phyloP scores from a whole-genome alignment of 176 grass and related monocot species.

The Cenchrus fungigraminus region DNA sequence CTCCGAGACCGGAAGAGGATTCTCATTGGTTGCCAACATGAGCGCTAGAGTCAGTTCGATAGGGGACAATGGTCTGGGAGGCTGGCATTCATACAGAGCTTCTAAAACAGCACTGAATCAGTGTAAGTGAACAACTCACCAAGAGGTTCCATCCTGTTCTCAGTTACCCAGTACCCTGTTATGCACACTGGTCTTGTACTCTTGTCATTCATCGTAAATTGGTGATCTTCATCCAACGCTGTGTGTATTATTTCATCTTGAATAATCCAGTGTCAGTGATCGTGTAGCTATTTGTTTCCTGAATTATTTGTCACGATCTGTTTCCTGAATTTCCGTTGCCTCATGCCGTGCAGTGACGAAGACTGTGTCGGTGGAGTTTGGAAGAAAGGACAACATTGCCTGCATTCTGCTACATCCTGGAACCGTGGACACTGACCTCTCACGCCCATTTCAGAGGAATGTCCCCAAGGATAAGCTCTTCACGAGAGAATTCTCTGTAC shows the following conservation, averaged over 20 bases:
- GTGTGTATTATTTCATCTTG: not conserved
- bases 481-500: conserved; percentile 73
- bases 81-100: conserved; percentile 94
- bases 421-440: conserved; percentile 88
- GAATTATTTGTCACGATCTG: not conserved
- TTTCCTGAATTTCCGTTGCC: not conserved
- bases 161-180: not conserved
- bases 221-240: not conserved
- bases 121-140: conserved; percentile 45
- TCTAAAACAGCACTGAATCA: conserved; percentile 91
- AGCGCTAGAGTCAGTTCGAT: conserved; percentile 86
- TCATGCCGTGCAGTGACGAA: conserved; percentile 74
- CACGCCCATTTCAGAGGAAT: conserved; percentile 80
- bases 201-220: not conserved
- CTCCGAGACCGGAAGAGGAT: conserved; percentile 51
- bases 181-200: not conserved
- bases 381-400: conserved; percentile 67
- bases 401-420: conserved; percentile 92
- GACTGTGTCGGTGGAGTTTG: conserved; percentile 76
- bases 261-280: not conserved
- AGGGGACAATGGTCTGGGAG: conserved; percentile 79
- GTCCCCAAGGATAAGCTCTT: conserved; percentile 74
- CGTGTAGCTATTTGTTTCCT: not conserved
- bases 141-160: not conserved
- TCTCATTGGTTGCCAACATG: conserved; percentile 75